Percentiles rank a stretch among this genome's conserved stretches.
Conservation (phyloP, 441 rosid genomes). For the Metrosideros polymorpha region DNA sequence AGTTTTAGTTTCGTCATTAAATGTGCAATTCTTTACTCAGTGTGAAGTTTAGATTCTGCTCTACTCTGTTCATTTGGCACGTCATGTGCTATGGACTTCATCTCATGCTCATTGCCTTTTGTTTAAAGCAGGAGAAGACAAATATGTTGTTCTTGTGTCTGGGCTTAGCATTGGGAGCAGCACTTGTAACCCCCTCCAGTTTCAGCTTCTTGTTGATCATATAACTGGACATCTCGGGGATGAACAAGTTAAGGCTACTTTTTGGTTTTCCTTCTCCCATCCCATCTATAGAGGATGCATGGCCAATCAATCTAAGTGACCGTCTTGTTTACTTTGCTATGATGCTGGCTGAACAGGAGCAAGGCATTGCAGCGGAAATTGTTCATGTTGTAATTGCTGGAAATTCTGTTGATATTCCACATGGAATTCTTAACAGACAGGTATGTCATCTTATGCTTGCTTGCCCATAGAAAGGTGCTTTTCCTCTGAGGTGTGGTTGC, state of each 20-base stretch:
- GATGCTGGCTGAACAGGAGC: slow-evolving; percentile 43
- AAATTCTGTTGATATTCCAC: slow-evolving; percentile 78
- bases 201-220: slow-evolving; percentile 95
- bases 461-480: neutral
- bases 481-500: neutral
- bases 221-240: slow-evolving; percentile 89
- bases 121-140: slow-evolving; percentile 63
- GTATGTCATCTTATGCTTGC: slow-evolving; percentile 16
- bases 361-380: slow-evolving; percentile 67
- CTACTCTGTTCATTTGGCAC: neutral
- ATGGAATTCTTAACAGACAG: slow-evolving; percentile 64
- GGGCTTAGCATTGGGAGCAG: slow-evolving; percentile 71
- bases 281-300: neutral
- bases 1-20: neutral
- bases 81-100: neutral
- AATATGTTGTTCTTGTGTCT: slow-evolving; percentile 70
- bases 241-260: slow-evolving; percentile 46
- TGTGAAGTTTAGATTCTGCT: neutral
- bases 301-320: neutral
- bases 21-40: neutral
- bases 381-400: slow-evolving; percentile 90
- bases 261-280: neutral
- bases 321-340: slow-evolving; percentile 4
- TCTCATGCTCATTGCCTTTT: slow-evolving; percentile 12
- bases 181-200: slow-evolving; percentile 66